phyloP scores from a whole-genome alignment of 2,329 filamentous ascomycete species.

The Hirsutella thompsonii region DNA sequence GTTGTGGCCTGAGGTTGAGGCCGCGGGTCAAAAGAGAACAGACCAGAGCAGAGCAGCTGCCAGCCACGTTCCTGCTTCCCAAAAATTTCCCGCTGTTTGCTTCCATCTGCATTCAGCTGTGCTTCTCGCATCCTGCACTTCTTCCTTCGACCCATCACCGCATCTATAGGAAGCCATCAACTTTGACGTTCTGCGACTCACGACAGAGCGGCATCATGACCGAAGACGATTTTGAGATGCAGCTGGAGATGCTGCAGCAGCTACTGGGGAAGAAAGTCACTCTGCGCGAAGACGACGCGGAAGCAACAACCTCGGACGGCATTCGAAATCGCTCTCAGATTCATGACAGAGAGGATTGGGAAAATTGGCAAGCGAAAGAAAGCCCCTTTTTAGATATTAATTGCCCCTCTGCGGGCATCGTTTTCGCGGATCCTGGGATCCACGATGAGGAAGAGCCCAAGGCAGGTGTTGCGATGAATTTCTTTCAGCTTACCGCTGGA shows the following conservation, averaged over 20 bases:
- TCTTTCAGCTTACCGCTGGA: conserved; percentile 10
- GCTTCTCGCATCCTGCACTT: no score
- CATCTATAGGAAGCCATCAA: no score
- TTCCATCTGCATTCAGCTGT: no score
- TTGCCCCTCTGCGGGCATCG: no score
- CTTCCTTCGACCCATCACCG: no score
- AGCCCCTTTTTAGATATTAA: no score
- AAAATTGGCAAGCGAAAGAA: background rate
- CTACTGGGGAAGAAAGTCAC: conserved; percentile 6
- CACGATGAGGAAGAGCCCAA: background rate
- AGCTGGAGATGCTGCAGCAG: conserved; percentile 6
- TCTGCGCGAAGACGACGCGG: background rate
- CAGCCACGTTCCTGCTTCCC: background rate
- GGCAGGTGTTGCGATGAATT: conserved; percentile 7
- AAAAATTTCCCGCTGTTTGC: no score
- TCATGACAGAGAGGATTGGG: background rate
- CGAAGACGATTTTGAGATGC: conserved; percentile 3
- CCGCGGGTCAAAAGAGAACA: conserved; percentile 1
- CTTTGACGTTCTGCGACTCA: no score
- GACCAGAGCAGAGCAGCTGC: background rate
- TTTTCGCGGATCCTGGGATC: background rate
- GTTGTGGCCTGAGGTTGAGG: no score
- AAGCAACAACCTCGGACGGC: background rate
- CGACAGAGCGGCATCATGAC: background rate
- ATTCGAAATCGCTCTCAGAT: no score